These are phyloP conservation scores for Astrocystis sublimbata DNA, from an alignment of 495 filamentous ascomycete species.

Conservation along the genomic window DNA sequence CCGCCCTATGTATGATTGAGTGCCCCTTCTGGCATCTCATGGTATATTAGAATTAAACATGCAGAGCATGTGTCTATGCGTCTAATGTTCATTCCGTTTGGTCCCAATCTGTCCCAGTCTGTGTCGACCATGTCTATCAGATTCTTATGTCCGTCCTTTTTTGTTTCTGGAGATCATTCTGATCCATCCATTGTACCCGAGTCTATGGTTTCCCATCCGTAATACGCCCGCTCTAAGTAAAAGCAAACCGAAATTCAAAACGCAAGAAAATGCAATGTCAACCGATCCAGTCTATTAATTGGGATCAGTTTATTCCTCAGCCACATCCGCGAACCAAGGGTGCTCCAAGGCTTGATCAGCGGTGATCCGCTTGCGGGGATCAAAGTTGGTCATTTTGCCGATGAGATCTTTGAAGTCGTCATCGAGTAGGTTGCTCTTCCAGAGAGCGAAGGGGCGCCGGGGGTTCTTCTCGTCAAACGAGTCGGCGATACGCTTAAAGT, in stretches of 20 bases:
- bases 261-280: neutral
- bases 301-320: conserved; percentile 2
- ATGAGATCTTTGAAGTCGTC: conserved; percentile 45
- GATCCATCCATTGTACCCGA: neutral
- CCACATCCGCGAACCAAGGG: conserved; percentile 34
- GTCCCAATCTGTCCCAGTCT: neutral
- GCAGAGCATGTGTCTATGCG: conserved; percentile 14
- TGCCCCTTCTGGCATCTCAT: neutral
- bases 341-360: conserved; percentile 36
- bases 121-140: conserved; percentile 6
- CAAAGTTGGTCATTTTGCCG: conserved; percentile 39
- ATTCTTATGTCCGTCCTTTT: neutral
- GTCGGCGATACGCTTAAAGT: conserved; percentile 32
- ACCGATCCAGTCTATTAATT: neutral
- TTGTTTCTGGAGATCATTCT: neutral
- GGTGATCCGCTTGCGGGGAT: conserved; percentile 35
- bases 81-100: conserved; percentile 1
- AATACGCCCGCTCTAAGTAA: conserved; percentile 5
- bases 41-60: conserved; percentile 18
- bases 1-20: neutral
- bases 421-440: conserved; percentile 37
- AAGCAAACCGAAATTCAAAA: neutral
- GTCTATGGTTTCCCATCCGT: conserved; percentile 3
- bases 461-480: conserved; percentile 40
- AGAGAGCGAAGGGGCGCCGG: conserved; percentile 36